A percentile compares a stretch with the other conserved stretches of the same genome.
phyloP scores from a whole-genome alignment of 148 eudicot genomes.

The Amaranthus palmeri region DNA sequence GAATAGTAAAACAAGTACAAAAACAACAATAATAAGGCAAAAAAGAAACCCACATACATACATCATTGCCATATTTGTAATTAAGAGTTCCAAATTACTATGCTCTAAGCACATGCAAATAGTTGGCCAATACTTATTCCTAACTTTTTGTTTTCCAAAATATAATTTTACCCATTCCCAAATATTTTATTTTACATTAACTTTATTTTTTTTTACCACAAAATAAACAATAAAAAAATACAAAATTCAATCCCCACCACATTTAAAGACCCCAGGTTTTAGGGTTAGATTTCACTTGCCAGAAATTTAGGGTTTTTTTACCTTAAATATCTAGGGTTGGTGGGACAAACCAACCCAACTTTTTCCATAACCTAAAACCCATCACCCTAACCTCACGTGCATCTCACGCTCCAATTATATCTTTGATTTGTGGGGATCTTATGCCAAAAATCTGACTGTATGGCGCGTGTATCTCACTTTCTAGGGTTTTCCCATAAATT shows the following conservation, averaged over 20 bases:
- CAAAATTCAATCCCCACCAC: constrained; percentile 15
- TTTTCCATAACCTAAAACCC: not conserved
- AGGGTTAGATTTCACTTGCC: constrained; percentile 31
- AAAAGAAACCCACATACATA: constrained; percentile 16
- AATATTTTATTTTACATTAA: not conserved
- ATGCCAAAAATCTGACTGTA: constrained; percentile 23
- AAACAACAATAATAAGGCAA: constrained; percentile 4
- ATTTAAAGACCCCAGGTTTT: constrained; percentile 27
- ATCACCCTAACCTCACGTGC: not conserved
- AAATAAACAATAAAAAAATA: constrained; percentile 10
- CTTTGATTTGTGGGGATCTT: constrained; percentile 18
- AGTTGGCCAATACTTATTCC: constrained; percentile 4
- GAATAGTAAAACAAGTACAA: too few species aligned
- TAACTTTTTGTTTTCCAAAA: not conserved
- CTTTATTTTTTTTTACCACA: not conserved
- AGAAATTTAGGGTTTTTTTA: constrained; percentile 21
- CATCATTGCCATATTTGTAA: constrained; percentile 19
- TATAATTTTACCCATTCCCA: not conserved
- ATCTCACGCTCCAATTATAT: constrained; percentile 22
- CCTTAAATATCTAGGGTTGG: constrained; percentile 39
- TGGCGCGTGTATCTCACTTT: constrained; percentile 18
- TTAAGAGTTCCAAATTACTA: constrained; percentile 21
- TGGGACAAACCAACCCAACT: not conserved
- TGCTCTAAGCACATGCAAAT: constrained; percentile 22
- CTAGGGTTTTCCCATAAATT: constrained; percentile 24